Conservation (phyloP, 768 basidiomycete genomes). For the Trametopsis cervina region DNA sequence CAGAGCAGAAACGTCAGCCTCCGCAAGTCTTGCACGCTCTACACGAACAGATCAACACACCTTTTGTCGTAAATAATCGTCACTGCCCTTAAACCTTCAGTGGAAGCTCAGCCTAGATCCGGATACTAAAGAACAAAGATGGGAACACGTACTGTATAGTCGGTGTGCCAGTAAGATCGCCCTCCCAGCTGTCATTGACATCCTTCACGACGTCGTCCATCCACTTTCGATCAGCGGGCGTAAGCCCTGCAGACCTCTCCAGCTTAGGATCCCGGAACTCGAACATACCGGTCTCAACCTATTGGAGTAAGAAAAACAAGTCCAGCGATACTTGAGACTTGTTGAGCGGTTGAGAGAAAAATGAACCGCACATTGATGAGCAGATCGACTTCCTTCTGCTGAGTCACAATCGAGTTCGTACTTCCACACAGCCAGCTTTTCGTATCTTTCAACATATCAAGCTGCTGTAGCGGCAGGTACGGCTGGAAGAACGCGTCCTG, state of each 20-base stretch:
- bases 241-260: conserved; percentile 72
- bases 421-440: conserved; percentile 89
- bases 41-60: conserved; percentile 31
- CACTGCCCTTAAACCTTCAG: conserved; percentile 84
- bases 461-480: conserved; percentile 91
- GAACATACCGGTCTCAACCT: conserved; percentile 83
- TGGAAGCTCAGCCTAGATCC: neutral
- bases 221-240: conserved; percentile 94
- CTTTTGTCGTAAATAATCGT: conserved; percentile 89
- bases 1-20: neutral
- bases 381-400: conserved; percentile 87
- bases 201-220: conserved; percentile 91
- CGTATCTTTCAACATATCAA: conserved; percentile 78
- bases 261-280: conserved; percentile 83
- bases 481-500: conserved; percentile 97
- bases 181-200: conserved; percentile 77
- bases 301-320: conserved; percentile 1
- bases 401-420: conserved; percentile 92
- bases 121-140: neutral
- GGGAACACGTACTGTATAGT: conserved; percentile 57
- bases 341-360: neutral
- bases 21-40: neutral
- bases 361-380: conserved; percentile 67
- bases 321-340: neutral
- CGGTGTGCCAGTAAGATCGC: conserved; percentile 48